Percentiles rank a stretch among this genome's conserved stretches.
Conservation (phyloP, 768 basidiomycete genomes). For the Boletus patriciae region DNA sequence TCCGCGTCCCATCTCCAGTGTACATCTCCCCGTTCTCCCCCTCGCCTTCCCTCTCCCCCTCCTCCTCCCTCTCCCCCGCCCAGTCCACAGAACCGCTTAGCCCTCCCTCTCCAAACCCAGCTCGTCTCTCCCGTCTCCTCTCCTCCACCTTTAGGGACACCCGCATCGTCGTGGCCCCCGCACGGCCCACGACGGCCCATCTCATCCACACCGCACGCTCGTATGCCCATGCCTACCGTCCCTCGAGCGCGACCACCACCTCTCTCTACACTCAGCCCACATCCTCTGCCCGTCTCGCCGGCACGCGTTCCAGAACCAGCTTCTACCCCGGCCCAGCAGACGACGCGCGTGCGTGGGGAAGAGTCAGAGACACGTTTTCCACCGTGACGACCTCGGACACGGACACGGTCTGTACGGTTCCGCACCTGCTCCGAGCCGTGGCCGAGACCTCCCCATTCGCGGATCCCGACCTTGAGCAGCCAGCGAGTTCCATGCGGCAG, state of each 20-base stretch:
- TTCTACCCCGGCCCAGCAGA: constrained; percentile 6
- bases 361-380: constrained; percentile 21
- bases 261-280: constrained; percentile 19
- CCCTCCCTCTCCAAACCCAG: background rate
- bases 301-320: constrained; percentile 15
- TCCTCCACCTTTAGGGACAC: constrained; percentile 21
- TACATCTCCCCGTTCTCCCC: constrained; percentile 24
- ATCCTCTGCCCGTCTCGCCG: constrained; percentile 2
- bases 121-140: constrained; percentile 22
- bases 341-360: background rate
- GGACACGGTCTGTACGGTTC: constrained; percentile 2
- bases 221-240: constrained; percentile 18
- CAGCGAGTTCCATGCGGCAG: background rate
- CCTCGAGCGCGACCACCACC: constrained; percentile 6
- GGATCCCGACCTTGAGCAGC: background rate
- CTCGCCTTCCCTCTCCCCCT: constrained; percentile 11
- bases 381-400: constrained; percentile 25
- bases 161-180: constrained; percentile 3
- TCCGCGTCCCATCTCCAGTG: constrained; percentile 24
- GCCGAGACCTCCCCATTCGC: constrained; percentile 2
- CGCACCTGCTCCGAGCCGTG: constrained; percentile 3
- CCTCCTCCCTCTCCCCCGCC: constrained; percentile 15
- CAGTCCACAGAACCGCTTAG: constrained; percentile 16
- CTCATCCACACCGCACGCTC: constrained; percentile 20
- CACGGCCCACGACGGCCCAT: constrained; percentile 17